These are phyloP conservation scores for Neonectria sp. DNA, from an alignment of 2,329 filamentous ascomycete genomes.

Conservation along the genomic window DNA sequence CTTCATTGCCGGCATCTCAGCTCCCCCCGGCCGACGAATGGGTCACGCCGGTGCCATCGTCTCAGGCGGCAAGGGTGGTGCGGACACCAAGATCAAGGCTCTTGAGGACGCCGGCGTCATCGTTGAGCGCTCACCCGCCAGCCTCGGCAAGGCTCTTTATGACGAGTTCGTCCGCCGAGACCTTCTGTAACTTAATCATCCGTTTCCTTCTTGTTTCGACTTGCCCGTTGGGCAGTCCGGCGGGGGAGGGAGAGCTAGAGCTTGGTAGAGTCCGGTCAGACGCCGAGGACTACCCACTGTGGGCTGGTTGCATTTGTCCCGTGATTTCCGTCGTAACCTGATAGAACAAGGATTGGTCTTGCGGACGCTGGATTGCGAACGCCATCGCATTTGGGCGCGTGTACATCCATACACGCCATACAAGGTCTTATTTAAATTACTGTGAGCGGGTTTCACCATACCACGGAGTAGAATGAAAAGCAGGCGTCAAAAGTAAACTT, in stretches of 20 bases:
- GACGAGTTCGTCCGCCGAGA: constrained; percentile 97
- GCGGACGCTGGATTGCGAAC: constrained; percentile 46
- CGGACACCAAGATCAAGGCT: constrained; percentile 97
- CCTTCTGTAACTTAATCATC: constrained; percentile 77
- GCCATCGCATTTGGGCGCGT: constrained; percentile 43
- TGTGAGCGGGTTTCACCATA: constrained; percentile 29
- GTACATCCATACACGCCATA: constrained; percentile 43
- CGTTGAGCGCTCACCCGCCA: constrained; percentile 94
- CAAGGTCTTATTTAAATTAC: constrained; percentile 43
- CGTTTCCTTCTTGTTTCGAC: constrained; percentile 31
- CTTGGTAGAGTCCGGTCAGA: constrained; percentile 39
- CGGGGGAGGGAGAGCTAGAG: constrained; percentile 31
- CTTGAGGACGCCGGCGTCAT: constrained; percentile 94
- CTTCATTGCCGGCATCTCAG: constrained; percentile 99
- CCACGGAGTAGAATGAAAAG: constrained; percentile 29
- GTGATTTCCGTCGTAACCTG: constrained; percentile 51
- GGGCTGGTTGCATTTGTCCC: constrained; percentile 49
- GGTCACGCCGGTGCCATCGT: constrained; percentile 99
- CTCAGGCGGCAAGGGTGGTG: constrained; percentile 96
- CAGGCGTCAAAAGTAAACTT: constrained; percentile 15
- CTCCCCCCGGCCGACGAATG: constrained; percentile 96
- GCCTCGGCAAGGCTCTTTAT: constrained; percentile 93
- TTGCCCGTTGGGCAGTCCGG: constrained; percentile 20
- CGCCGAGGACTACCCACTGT: constrained; percentile 43
- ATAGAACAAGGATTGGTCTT: constrained; percentile 53